phyloP scores from a whole-genome alignment of 2,329 filamentous ascomycete genomes.

The Fusarium gaditjirri region DNA sequence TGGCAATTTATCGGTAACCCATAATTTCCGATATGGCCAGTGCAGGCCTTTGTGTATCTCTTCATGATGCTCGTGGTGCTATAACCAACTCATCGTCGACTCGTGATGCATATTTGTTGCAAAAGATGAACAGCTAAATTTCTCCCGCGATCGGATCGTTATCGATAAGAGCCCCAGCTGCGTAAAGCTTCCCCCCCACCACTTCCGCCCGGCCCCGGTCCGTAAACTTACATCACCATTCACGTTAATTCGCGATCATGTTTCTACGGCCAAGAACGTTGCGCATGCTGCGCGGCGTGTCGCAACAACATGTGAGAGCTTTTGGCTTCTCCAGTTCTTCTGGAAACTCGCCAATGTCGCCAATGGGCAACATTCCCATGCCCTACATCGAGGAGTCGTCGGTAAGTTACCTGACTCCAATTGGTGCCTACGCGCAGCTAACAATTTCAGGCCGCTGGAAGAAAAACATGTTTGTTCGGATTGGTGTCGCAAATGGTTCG shows the following conservation, averaged over 20 bases:
- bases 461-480: constrained; percentile 74
- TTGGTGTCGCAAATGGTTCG: neutral
- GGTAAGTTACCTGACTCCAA: constrained; percentile 43
- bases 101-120: neutral
- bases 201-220: constrained; percentile 30
- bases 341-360: constrained; percentile 41
- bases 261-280: constrained; percentile 46
- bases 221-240: constrained; percentile 12
- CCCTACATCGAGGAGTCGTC: constrained; percentile 65
- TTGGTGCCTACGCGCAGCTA: constrained; percentile 33
- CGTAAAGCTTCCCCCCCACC: constrained; percentile 40
- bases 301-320: constrained; percentile 50
- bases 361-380: constrained; percentile 61
- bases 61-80: constrained; percentile 43
- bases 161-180: constrained; percentile 32
- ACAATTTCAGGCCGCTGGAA: constrained; percentile 73
- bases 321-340: constrained; percentile 56
- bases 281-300: constrained; percentile 49
- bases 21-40: constrained; percentile 13
- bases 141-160: constrained; percentile 23
- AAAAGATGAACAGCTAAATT: constrained; percentile 2
- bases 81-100: constrained; percentile 30
- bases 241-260: constrained; percentile 37
- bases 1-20: constrained; percentile 11
- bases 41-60: constrained; percentile 37